Conservation (phyloP, 2,329 filamentous ascomycete species). For the Hypomyces perniciosus region DNA sequence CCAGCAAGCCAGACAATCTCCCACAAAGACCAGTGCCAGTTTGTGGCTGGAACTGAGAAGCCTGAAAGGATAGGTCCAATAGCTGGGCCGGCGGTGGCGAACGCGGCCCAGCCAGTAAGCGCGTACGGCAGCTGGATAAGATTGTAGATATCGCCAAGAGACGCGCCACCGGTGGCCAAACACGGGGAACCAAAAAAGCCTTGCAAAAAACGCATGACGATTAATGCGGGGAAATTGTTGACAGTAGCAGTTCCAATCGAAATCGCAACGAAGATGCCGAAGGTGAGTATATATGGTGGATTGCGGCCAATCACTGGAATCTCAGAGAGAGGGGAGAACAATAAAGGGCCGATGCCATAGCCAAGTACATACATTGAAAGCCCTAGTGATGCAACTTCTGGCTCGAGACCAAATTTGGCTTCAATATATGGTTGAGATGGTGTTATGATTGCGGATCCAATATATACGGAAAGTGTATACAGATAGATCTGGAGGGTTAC, state of each 20-base stretch:
- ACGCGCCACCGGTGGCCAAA: conserved; percentile 52
- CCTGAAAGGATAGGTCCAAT: conserved; percentile 5
- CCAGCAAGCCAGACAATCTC: conserved; percentile 51
- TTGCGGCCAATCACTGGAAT: conserved; percentile 1
- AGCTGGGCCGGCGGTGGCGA: conserved; percentile 23
- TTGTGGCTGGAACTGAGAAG: conserved; percentile 44
- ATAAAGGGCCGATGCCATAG: neutral
- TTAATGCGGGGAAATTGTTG: conserved; percentile 37
- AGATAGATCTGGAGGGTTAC: conserved; percentile 4
- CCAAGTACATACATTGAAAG: conserved; percentile 1
- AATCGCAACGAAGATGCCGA: conserved; percentile 2
- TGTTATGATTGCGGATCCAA: neutral
- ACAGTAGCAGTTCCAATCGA: conserved; percentile 2
- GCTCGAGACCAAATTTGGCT: neutral
- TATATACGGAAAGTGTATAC: too few species aligned
- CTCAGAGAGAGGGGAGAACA: neutral
- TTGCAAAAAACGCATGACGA: conserved; percentile 57
- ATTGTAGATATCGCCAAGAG: conserved; percentile 48
- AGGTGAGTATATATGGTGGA: conserved; percentile 1
- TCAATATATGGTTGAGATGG: neutral
- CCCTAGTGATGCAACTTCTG: conserved; percentile 4
- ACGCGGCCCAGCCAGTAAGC: conserved; percentile 51
- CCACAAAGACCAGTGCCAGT: conserved; percentile 52
- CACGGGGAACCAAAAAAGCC: conserved; percentile 61
- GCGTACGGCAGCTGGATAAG: conserved; percentile 50